Percentiles rank a stretch among this genome's conserved stretches.
Evolutionary conservation across 441 rosid genomes (phyloP).

Genomic region (Hura crepitans): DNA sequence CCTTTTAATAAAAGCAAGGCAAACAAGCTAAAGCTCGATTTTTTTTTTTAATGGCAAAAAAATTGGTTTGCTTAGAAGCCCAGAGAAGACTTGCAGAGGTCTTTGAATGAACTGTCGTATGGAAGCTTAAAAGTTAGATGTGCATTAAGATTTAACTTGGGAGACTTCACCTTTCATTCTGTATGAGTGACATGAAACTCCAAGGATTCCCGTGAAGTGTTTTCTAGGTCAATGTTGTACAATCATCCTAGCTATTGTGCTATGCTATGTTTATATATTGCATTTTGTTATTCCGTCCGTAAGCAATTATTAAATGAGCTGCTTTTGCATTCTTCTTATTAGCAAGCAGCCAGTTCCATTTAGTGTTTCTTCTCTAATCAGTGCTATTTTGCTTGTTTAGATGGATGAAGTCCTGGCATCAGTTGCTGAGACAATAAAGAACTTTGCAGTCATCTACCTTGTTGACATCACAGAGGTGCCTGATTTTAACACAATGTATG

Average conservation of each 20-base stretch:
- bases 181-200: not conserved
- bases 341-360: not conserved
- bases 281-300: not conserved
- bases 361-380: not conserved
- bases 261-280: not conserved
- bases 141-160: not conserved
- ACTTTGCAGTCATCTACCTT: constrained; percentile 89
- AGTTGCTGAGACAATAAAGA: constrained; percentile 90
- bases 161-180: not conserved
- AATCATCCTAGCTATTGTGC: not conserved
- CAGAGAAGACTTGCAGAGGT: no score
- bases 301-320: not conserved
- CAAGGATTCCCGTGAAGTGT: not conserved
- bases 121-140: not conserved
- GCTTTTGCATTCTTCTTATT: not conserved
- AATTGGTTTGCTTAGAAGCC: no score
- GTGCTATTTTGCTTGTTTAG: constrained; percentile 28
- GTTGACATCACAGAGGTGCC: constrained; percentile 92
- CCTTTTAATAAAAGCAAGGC: no score
- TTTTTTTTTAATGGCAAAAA: no score
- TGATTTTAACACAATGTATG: constrained; percentile 93
- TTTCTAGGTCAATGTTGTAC: not conserved
- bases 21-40: no score
- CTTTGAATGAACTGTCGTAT: not conserved
- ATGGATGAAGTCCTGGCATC: constrained; percentile 94